A percentile compares a stretch with the other conserved stretches of the same genome.
Evolutionary conservation across 75 land plant species (phyloP).

Genomic region (Pseudotsuga menziesii): DNA sequence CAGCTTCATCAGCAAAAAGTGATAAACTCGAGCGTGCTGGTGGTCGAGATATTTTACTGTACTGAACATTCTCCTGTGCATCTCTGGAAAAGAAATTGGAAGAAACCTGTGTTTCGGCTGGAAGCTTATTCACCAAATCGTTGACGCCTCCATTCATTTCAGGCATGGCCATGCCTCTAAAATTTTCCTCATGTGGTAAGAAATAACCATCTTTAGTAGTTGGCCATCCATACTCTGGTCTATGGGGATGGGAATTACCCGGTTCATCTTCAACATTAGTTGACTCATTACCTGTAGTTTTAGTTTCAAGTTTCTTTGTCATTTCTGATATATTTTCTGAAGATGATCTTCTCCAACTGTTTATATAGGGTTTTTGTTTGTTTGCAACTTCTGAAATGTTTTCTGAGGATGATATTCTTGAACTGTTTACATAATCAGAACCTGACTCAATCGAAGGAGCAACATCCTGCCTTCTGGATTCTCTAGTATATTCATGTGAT

Average conservation of each 20-base stretch:
- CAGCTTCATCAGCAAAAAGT: neutral
- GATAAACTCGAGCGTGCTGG: neutral
- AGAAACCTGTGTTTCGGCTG: neutral
- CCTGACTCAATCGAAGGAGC: neutral
- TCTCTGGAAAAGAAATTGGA: neutral
- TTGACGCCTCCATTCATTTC: neutral
- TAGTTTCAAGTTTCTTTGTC: neutral
- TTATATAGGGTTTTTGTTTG: neutral
- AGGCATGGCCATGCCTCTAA: neutral
- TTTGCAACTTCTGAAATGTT: neutral
- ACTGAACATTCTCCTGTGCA: neutral
- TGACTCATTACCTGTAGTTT: neutral
- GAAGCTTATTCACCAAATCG: neutral
- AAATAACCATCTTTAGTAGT: neutral
- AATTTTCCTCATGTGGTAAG: neutral
- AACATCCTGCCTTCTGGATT: neutral
- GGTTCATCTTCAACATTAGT: neutral
- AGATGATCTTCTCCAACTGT: slow-evolving; percentile 3
- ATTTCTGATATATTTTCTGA: slow-evolving; percentile 2
- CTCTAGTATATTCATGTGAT: neutral
- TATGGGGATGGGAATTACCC: neutral
- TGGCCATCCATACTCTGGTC: neutral
- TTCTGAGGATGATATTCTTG: neutral
- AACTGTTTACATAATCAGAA: neutral
- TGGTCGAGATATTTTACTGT: neutral